Evolutionary conservation across 169 alveolate genomes (phyloP).

Genomic region (Neospora caninum): DNA sequence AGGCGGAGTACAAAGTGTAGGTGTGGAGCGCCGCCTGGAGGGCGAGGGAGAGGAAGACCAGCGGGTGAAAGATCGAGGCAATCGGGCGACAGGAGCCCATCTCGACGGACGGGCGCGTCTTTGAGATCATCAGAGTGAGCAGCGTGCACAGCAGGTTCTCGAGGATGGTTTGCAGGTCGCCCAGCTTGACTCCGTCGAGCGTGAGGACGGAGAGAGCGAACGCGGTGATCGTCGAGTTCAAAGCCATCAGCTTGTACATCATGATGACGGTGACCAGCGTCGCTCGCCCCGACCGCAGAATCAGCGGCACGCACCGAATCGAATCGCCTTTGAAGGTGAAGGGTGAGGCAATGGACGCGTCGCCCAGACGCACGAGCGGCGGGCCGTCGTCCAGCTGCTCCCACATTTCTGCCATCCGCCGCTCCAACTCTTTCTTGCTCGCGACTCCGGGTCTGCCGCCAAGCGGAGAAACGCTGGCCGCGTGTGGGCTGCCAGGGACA

Average conservation of each 20-base stretch:
- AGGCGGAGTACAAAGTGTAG: constrained; percentile 77
- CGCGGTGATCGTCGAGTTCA: constrained; percentile 94
- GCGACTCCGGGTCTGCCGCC: background rate
- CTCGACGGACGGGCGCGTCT: constrained; percentile 73
- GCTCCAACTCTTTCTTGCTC: constrained; percentile 8
- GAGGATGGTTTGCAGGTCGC: constrained; percentile 95
- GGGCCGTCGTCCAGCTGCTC: constrained; percentile 82
- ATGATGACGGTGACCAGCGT: constrained; percentile 94
- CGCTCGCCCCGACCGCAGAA: constrained; percentile 92
- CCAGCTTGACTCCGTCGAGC: constrained; percentile 96
- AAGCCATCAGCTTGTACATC: constrained; percentile 96
- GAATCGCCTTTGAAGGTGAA: constrained; percentile 94
- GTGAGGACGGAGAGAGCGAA: constrained; percentile 94
- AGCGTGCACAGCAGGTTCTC: constrained; percentile 81
- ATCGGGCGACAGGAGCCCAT: constrained; percentile 60
- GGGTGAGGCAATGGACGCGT: constrained; percentile 98
- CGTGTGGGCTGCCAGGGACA: background rate
- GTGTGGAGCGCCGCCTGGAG: constrained; percentile 81
- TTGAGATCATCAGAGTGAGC: constrained; percentile 76
- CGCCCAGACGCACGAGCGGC: constrained; percentile 92
- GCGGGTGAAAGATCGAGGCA: constrained; percentile 66
- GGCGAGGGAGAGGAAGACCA: constrained; percentile 72
- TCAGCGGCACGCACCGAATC: constrained; percentile 83
- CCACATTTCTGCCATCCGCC: constrained; percentile 51
- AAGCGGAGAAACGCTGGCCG: background rate